Conservation (phyloP, 306 rosid species). For the Trifolium fragiferum region DNA sequence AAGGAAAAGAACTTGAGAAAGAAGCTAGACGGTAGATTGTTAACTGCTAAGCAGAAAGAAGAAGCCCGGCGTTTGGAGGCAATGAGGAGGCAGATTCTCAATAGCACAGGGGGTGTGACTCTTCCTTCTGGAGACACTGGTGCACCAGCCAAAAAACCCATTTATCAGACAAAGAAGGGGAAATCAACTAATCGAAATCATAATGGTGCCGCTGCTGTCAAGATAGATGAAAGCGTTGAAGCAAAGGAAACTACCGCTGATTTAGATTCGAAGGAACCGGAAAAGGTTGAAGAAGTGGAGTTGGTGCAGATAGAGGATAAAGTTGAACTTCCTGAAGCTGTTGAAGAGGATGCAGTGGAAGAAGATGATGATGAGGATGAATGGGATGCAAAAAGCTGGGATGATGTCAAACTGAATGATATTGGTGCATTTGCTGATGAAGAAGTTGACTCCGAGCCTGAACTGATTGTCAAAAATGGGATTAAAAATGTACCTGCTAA, state of each 20-base stretch:
- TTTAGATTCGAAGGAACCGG: constrained; percentile 52
- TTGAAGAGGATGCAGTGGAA: constrained; percentile 60
- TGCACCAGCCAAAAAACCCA: constrained; percentile 72
- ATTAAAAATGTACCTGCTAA: constrained; percentile 43
- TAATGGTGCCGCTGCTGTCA: constrained; percentile 60
- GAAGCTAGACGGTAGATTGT: constrained; percentile 76
- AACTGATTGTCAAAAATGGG: constrained; percentile 54
- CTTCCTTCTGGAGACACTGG: constrained; percentile 58
- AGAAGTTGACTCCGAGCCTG: constrained; percentile 79
- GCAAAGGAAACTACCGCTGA: constrained; percentile 55
- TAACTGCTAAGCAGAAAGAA: constrained; percentile 84
- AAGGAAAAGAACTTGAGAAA: constrained; percentile 73
- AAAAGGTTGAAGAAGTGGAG: constrained; percentile 70
- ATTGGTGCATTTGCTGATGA: constrained; percentile 84
- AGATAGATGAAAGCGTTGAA: constrained; percentile 60
- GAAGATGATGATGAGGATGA: constrained; percentile 85
- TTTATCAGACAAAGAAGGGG: constrained; percentile 78
- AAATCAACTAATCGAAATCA: constrained; percentile 57
- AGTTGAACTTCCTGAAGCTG: constrained; percentile 60
- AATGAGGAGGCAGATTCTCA: constrained; percentile 79
- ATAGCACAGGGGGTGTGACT: constrained; percentile 56
- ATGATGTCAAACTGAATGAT: constrained; percentile 73
- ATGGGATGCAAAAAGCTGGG: constrained; percentile 99
- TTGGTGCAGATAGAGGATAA: constrained; percentile 55
- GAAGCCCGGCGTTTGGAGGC: constrained; percentile 78